Evolutionary conservation across 257 asterid species (phyloP).

Genomic region (Przewalskia tangutica): DNA sequence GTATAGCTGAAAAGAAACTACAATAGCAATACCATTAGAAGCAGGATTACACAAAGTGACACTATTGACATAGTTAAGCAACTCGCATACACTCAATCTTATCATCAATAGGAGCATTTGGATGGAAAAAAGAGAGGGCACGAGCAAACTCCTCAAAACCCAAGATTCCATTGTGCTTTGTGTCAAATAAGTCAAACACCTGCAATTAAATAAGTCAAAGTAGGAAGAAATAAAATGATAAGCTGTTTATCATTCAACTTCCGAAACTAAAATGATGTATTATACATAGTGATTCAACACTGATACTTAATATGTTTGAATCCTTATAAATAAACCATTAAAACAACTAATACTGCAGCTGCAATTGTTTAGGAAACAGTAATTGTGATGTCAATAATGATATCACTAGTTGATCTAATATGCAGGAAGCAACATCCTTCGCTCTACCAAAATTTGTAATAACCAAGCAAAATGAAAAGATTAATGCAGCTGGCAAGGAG

Average conservation of each 20-base stretch:
- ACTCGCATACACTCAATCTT: conserved; percentile 64
- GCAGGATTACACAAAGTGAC: not conserved
- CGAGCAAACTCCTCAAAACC: conserved; percentile 84
- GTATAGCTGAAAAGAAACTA: conserved; percentile 77
- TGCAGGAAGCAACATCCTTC: not conserved
- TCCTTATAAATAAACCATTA: not conserved
- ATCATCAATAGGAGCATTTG: conserved; percentile 70
- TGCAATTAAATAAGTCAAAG: conserved; percentile 13
- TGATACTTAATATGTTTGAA: not conserved
- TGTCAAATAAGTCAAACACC: conserved; percentile 82
- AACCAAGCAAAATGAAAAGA: conserved; percentile 22
- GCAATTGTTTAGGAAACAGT: not conserved
- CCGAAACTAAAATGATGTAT: not conserved
- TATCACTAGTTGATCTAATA: not conserved
- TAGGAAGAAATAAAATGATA: not conserved
- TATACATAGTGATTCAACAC: not conserved
- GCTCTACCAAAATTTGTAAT: not conserved
- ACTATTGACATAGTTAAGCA: not conserved
- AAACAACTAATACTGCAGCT: not conserved
- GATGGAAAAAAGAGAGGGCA: conserved; percentile 87
- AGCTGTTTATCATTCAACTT: not conserved
- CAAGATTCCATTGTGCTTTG: conserved; percentile 65
- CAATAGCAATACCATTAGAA: conserved; percentile 9
- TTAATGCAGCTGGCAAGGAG: conserved; percentile 14
- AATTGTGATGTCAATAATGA: not conserved